Percentiles rank a stretch among this genome's conserved stretches.
These are phyloP conservation scores for Collybiopsis confluens DNA, from an alignment of 768 basidiomycete genomes.

Conservation along the genomic window DNA sequence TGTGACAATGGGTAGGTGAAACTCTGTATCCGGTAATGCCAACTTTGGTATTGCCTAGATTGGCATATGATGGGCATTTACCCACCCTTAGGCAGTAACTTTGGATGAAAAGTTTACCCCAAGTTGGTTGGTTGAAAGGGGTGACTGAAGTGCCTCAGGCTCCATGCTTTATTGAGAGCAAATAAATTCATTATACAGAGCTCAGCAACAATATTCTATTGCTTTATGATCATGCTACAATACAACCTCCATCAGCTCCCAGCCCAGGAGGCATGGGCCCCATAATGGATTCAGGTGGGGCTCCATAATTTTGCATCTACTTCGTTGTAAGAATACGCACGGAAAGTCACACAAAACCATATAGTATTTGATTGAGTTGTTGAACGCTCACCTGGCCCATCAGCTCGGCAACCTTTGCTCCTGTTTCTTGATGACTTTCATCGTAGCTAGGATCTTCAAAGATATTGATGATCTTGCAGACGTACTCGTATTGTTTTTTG, in stretches of 20 bases:
- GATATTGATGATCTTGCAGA: constrained; percentile 53
- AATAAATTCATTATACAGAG: no score
- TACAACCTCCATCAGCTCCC: neutral
- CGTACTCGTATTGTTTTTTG: constrained; percentile 52
- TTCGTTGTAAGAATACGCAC: neutral
- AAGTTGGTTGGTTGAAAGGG: no score
- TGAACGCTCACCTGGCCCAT: constrained; percentile 76
- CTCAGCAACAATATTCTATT: no score
- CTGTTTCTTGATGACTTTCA: constrained; percentile 47
- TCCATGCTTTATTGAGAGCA: no score
- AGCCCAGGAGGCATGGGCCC: constrained; percentile 56
- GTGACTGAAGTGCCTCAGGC: no score
- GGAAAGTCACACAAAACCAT: neutral
- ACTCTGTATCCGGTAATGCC: no score
- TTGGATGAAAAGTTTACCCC: no score
- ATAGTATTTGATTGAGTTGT: no score
- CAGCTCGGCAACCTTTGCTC: constrained; percentile 51
- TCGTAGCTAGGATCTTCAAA: constrained; percentile 62
- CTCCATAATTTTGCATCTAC: constrained; percentile 78
- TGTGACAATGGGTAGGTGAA: no score
- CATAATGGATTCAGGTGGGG: constrained; percentile 80
- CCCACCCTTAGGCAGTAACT: no score
- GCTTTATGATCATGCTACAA: neutral
- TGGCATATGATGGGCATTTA: no score
- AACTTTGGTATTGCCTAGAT: no score